Conservation (phyloP, 2,329 filamentous ascomycete species). For the Penicillium sclerotiorum region DNA sequence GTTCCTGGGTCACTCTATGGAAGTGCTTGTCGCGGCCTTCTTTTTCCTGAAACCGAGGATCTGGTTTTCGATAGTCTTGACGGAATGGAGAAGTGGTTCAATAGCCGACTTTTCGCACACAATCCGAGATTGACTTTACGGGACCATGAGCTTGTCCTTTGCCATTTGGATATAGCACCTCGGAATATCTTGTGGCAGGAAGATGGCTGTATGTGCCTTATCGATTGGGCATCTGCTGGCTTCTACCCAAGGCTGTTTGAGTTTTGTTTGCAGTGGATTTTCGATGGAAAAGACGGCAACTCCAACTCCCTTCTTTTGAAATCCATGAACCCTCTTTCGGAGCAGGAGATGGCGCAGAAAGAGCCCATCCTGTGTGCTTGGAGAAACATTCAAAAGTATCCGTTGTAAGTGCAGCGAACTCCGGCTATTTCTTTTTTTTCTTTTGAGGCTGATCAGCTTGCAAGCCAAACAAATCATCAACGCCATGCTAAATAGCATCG, state of each 20-base stretch:
- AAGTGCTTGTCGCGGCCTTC: conserved; percentile 15
- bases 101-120: conserved; percentile 19
- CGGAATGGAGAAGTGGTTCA: conserved; percentile 24
- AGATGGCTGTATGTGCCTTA: conserved; percentile 24
- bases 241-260: neutral
- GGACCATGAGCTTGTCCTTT: conserved; percentile 12
- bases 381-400: neutral
- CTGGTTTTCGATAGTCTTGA: conserved; percentile 16
- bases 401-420: neutral
- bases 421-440: too few species aligned
- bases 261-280: neutral
- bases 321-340: neutral
- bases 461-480: too few species aligned
- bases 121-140: conserved; percentile 9
- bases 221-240: conserved; percentile 26
- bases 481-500: too few species aligned
- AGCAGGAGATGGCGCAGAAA: neutral
- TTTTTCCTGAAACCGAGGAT: conserved; percentile 23
- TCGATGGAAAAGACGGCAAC: neutral
- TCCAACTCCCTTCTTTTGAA: neutral
- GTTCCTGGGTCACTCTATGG: conserved; percentile 14
- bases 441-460: too few species aligned
- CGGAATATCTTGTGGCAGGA: conserved; percentile 23
- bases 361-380: neutral
- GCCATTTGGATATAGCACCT: conserved; percentile 21